These are phyloP conservation scores for Phytophthora agathidicida DNA, from an alignment of 352 stramenopile genomes.

Conservation along the genomic window DNA sequence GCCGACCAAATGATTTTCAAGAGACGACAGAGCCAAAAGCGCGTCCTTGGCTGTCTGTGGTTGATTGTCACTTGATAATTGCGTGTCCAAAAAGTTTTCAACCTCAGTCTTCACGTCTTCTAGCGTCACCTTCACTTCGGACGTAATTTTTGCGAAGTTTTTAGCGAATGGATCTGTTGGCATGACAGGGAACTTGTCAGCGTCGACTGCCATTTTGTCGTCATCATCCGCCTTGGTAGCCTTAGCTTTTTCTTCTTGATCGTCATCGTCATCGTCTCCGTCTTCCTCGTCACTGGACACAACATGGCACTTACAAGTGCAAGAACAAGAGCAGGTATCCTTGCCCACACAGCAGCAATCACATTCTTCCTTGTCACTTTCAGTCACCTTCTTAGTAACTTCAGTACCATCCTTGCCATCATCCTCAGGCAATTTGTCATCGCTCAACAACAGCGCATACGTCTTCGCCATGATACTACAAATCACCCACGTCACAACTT, in stretches of 20 bases:
- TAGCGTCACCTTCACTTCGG: conserved; percentile 21
- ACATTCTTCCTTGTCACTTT: conserved; percentile 76
- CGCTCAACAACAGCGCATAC: conserved; percentile 68
- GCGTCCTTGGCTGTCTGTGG: conserved; percentile 36
- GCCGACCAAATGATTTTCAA: conserved; percentile 35
- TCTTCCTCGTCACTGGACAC: conserved; percentile 67
- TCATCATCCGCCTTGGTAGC: not conserved
- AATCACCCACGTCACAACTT: conserved; percentile 87
- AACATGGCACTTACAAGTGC: conserved; percentile 71
- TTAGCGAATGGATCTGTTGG: conserved; percentile 22
- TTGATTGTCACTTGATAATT: conserved; percentile 13
- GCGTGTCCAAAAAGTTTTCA: conserved; percentile 30
- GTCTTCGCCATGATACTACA: conserved; percentile 89
- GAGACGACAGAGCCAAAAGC: conserved; percentile 42
- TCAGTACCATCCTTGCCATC: conserved; percentile 15
- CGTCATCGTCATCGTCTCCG: conserved; percentile 4
- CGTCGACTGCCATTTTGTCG: not conserved
- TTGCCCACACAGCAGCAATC: conserved; percentile 77
- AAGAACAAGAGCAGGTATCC: conserved; percentile 58
- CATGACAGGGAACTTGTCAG: conserved; percentile 26
- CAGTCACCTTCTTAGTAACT: conserved; percentile 10
- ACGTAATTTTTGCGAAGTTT: conserved; percentile 16
- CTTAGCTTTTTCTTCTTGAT: conserved; percentile 9
- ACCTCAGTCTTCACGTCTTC: conserved; percentile 40
- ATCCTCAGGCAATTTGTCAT: conserved; percentile 68